Percentiles rank a stretch among this genome's conserved stretches.
Conservation (phyloP, 2,329 filamentous ascomycete species). For the Rhynchosporium graminicola region DNA sequence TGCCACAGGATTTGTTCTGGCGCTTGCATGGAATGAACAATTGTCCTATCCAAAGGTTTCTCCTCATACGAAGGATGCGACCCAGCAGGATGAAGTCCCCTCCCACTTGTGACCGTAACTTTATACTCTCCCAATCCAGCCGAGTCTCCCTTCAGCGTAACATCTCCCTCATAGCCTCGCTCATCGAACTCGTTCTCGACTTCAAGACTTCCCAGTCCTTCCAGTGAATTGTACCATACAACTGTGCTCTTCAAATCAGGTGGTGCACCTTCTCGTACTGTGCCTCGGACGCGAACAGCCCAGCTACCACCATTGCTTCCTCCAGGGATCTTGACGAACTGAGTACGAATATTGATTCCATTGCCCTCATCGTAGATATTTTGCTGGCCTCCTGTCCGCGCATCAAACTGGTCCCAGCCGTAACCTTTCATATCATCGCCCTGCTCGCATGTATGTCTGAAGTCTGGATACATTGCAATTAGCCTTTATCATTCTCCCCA, state of each 20-base stretch:
- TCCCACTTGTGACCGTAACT: slow-evolving; percentile 72
- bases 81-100: slow-evolving; percentile 61
- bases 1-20: slow-evolving; percentile 79
- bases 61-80: slow-evolving; percentile 65
- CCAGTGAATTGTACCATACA: slow-evolving; percentile 79
- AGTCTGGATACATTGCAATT: slow-evolving; percentile 53
- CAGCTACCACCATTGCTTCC: slow-evolving; percentile 86
- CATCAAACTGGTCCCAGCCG: slow-evolving; percentile 97
- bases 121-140: slow-evolving; percentile 76
- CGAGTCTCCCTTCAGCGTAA: slow-evolving; percentile 71
- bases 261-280: slow-evolving; percentile 68
- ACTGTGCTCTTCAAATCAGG: slow-evolving; percentile 71
- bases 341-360: slow-evolving; percentile 84
- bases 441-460: slow-evolving; percentile 95
- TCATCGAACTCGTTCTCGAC: slow-evolving; percentile 56
- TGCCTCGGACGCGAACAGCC: slow-evolving; percentile 85
- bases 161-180: slow-evolving; percentile 57
- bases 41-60: slow-evolving; percentile 73
- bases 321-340: slow-evolving; percentile 90
- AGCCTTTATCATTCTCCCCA: slow-evolving; percentile 13
- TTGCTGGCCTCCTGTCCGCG: slow-evolving; percentile 81
- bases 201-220: slow-evolving; percentile 70
- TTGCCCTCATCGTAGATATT: slow-evolving; percentile 90
- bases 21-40: slow-evolving; percentile 71
- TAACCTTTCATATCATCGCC: slow-evolving; percentile 92